phyloP scores from a whole-genome alignment of 805 yeast species.

The Lipomyces chichibuensis region DNA sequence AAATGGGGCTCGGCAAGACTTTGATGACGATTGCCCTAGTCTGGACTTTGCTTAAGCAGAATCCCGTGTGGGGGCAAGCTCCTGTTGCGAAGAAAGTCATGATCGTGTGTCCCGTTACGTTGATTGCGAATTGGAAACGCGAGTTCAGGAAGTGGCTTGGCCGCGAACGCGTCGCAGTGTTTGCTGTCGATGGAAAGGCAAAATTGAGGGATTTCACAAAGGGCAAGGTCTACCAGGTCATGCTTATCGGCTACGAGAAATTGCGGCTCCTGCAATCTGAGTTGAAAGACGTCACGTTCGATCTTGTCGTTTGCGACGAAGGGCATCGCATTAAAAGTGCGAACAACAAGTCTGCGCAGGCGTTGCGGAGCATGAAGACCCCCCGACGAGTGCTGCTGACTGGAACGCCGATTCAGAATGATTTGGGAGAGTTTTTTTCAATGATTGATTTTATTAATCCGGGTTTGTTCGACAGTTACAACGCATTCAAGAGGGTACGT shows the following conservation, averaged over 20 bases:
- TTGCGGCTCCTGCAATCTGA: slow-evolving; percentile 56
- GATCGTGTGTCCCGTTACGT: slow-evolving; percentile 89
- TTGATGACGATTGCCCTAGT: slow-evolving; percentile 79
- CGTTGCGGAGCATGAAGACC: slow-evolving; percentile 59
- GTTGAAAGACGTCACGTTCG: slow-evolving; percentile 49
- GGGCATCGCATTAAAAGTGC: slow-evolving; percentile 87
- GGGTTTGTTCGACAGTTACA: slow-evolving; percentile 68
- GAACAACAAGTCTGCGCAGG: slow-evolving; percentile 69
- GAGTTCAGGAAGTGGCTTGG: slow-evolving; percentile 92
- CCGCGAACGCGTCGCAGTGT: slow-evolving; percentile 62
- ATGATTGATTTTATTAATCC: slow-evolving; percentile 85
- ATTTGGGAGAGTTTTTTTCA: slow-evolving; percentile 77
- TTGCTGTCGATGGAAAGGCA: slow-evolving; percentile 61
- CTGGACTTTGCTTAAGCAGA: slow-evolving; percentile 71
- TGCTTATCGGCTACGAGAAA: slow-evolving; percentile 88
- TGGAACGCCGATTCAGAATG: slow-evolving; percentile 95
- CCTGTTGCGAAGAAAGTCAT: slow-evolving; percentile 61
- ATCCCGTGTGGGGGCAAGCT: slow-evolving; percentile 41
- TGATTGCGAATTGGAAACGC: slow-evolving; percentile 81
- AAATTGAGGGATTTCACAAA: slow-evolving; percentile 60
- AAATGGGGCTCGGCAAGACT: slow-evolving; percentile 95
- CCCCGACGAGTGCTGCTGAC: slow-evolving; percentile 66
- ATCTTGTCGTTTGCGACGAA: slow-evolving; percentile 87
- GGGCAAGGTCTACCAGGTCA: slow-evolving; percentile 75
- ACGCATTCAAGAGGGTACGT: slow-evolving; percentile 45